A percentile compares a stretch with the other conserved stretches of the same genome.
Evolutionary conservation across 345 rosid species (phyloP).

Genomic region (Hypericum androsaemum): DNA sequence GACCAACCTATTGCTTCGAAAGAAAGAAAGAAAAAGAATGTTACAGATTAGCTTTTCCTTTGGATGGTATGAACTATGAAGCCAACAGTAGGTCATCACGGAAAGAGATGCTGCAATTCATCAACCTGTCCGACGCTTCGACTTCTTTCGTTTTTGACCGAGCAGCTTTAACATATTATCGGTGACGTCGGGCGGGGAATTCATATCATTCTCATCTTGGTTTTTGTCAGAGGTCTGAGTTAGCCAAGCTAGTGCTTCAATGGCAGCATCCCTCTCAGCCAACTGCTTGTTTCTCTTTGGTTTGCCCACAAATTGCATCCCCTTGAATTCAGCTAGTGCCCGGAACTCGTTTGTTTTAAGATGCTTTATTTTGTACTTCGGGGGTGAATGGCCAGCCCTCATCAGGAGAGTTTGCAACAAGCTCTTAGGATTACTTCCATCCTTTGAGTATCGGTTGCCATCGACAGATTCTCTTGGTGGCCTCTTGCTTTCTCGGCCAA

Average conservation of each 20-base stretch:
- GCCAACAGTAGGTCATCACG: too few species aligned
- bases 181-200: conserved; percentile 62
- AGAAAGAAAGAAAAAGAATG: too few species aligned
- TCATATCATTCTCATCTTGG: conserved; percentile 26
- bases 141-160: conserved; percentile 52
- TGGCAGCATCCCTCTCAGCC: conserved; percentile 93
- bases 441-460: conserved; percentile 49
- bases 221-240: conserved; percentile 58
- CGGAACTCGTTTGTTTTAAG: conserved; percentile 88
- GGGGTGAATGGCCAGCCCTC: conserved; percentile 98
- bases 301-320: conserved; percentile 95
- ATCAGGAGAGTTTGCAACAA: conserved; percentile 81
- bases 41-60: too few species aligned
- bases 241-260: conserved; percentile 95
- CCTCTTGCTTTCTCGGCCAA: conserved; percentile 70
- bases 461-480: conserved; percentile 36
- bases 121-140: conserved; percentile 22
- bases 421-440: conserved; percentile 91
- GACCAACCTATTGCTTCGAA: too few species aligned
- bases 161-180: conserved; percentile 95
- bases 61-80: too few species aligned
- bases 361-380: conserved; percentile 90
- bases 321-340: conserved; percentile 89
- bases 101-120: background rate
- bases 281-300: conserved; percentile 86